Evolutionary conservation across 192 early-diverging fungal species (phyloP).

Genomic region (Globomyces pollinis-pini): DNA sequence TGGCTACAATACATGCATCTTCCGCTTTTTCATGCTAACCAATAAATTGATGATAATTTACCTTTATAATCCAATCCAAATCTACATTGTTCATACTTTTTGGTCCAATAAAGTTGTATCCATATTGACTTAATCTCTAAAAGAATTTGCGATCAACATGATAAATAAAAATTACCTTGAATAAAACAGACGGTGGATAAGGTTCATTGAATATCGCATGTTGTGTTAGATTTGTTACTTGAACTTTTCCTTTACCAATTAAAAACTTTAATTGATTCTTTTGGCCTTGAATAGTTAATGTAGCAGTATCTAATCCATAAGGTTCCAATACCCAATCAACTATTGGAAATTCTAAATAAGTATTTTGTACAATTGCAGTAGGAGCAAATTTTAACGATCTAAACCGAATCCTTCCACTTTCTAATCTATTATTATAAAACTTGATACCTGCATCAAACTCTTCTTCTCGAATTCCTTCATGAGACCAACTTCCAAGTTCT

Average conservation of each 20-base stretch:
- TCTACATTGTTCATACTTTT: constrained; percentile 31
- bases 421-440: constrained; percentile 2
- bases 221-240: constrained; percentile 22
- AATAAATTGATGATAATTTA: constrained; percentile 6
- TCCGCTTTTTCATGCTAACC: constrained; percentile 35
- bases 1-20: constrained; percentile 24
- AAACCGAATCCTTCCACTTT: constrained; percentile 33
- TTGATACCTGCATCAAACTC: constrained; percentile 40
- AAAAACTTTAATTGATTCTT: constrained; percentile 34
- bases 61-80: constrained; percentile 40
- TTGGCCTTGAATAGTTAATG: constrained; percentile 25
- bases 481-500: constrained; percentile 27
- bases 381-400: constrained; percentile 41
- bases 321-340: constrained; percentile 34
- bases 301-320: constrained; percentile 13
- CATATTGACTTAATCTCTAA: constrained; percentile 30
- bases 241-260: constrained; percentile 33
- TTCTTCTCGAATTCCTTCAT: constrained; percentile 39
- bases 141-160: background rate
- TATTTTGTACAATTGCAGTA: constrained; percentile 33
- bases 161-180: too few relatives aligned
- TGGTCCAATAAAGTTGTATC: constrained; percentile 39
- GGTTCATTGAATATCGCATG: constrained; percentile 13
- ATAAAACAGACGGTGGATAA: constrained; percentile 29
- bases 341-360: constrained; percentile 40